Evolutionary conservation across 1,139 yeast species (phyloP), one percentile per base, ranked within the genome.

Genomic region (Diutina catenulata): DNA sequence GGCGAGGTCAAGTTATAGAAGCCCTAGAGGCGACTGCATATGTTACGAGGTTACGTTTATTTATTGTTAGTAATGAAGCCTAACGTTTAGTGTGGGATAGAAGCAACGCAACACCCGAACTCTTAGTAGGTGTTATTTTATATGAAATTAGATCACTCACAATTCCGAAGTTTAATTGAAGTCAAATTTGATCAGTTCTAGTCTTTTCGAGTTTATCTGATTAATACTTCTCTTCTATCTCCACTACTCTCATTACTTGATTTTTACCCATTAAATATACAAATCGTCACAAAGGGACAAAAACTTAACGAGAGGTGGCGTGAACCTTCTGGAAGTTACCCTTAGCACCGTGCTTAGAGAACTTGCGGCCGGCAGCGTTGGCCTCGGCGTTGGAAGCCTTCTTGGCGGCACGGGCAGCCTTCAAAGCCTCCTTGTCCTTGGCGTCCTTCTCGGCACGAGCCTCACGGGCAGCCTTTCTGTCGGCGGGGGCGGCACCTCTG

Each of bases 381-480:
- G 81, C 63, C 64, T 82, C 87, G 67, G 80, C 91, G 59, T 70
- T 66, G 70, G 79, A 78, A 58, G 94, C 95, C 73, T 81, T 80
- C 59, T 80, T 91, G 62, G 94, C 91, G 79, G 83, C 84, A 82
- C 93, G 88, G 66, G 82, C 76, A 65, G 82, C 91, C 72, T 86
- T 91, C 57, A 76, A 84, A 63, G 79, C 81, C 80, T 84, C 83
- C 84, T 84, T 86, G 75, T 86, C 76, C 68, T 84, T 96, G 80
- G 88, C 88, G 67, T 86, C 95, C 69, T 78, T 80, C 62, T 80
- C 80, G 62, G 79, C 72, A 68, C 88, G 86, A 64, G 77, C 80
- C 49, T 86, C 93, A 79, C 96, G 91, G 62, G 88, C 82, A 59
- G 95, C 95, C 79, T 87, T 84, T 79, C 96, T 93, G 63, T 81